Base-by-base conservation (phyloP, 257 asterid genomes). In the Capsicum rhomboideum region DNA sequence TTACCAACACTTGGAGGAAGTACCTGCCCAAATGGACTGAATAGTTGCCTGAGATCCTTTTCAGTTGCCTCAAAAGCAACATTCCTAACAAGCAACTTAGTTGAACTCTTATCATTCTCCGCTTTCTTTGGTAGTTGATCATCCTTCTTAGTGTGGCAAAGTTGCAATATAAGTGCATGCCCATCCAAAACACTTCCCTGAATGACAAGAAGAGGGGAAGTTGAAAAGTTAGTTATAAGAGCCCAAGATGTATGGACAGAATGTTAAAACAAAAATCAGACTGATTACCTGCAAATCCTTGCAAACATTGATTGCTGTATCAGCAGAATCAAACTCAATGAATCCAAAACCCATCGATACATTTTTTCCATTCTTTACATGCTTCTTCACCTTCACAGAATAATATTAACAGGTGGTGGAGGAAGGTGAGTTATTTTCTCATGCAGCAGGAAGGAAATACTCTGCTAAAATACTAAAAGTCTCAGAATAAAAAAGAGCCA, bases 1-100 rank as follows among this genome's bases (percentile, higher is more conserved):
- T 26, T 77, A 77, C 46, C 82, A 77, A 77, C 59, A 50, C 46
- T 77, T 50, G 4, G 82, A 77, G 82, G 64, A 77, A 17, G 58
- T 88, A 94, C 99, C 98, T 95, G 98, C 84, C 99, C 99, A 63
- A 92, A 97, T 52, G 97, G 96, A 86, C 91, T 89, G 88, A 94
- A 93, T 55, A 95, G 83, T 80, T 95, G 97, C 84, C 94, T 91
- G 17, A 97, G 97, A 82, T 97, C 99, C 90, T 97, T 93, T 87
- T 91, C 95, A 16, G 99, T 97, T 26, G 98, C 98, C 95, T 97
- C 95, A 69, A 97, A 97, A 85, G 98, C 99, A 77, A 97, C 97
- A 86, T 97, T 97, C 86, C 97, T 92, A 34, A 94, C 91, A 18
- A 97, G 95, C 90, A 97, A 86, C 91, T 97, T 97, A 29, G 98